These are phyloP conservation scores for Fusarium subtropicale DNA, from an alignment of 2,329 filamentous ascomycete species.

Conservation along the genomic window DNA sequence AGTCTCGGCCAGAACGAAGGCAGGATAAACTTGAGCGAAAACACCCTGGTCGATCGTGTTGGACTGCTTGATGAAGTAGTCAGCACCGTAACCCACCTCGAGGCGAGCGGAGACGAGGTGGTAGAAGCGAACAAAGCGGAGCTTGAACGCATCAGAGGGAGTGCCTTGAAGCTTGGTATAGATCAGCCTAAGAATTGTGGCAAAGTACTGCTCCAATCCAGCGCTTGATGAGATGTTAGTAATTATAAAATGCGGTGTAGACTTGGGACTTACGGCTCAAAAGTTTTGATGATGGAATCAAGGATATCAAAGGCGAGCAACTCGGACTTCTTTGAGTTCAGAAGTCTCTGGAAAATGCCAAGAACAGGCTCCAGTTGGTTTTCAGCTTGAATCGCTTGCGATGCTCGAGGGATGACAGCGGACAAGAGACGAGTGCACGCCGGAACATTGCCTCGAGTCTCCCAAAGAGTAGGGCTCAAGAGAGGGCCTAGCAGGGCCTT, in stretches of 20 bases:
- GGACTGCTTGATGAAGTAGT: slow-evolving; percentile 90
- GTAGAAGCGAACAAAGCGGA: slow-evolving; percentile 93
- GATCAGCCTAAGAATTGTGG: slow-evolving; percentile 82
- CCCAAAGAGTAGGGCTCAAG: slow-evolving; percentile 86
- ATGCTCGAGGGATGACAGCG: slow-evolving; percentile 83
- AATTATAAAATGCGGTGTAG: background rate
- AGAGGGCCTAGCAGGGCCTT: slow-evolving; percentile 81
- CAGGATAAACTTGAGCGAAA: slow-evolving; percentile 87
- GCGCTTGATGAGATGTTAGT: slow-evolving; percentile 57
- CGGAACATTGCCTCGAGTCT: slow-evolving; percentile 91
- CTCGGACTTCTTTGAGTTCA: slow-evolving; percentile 86
- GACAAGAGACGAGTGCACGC: slow-evolving; percentile 87
- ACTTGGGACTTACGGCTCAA: slow-evolving; percentile 71
- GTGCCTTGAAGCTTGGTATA: slow-evolving; percentile 79
- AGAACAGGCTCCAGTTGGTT: slow-evolving; percentile 89
- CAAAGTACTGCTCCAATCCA: slow-evolving; percentile 80
- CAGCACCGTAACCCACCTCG: slow-evolving; percentile 86
- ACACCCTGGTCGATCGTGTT: slow-evolving; percentile 83
- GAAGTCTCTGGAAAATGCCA: slow-evolving; percentile 94
- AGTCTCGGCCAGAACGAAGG: slow-evolving; percentile 87
- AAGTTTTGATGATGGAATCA: slow-evolving; percentile 79
- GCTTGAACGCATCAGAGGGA: slow-evolving; percentile 80
- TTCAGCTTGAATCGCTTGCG: slow-evolving; percentile 77
- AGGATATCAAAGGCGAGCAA: slow-evolving; percentile 89
- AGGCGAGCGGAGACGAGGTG: slow-evolving; percentile 85